Base-by-base conservation (phyloP, 768 basidiomycete species). In the Mycena indigotica region DNA sequence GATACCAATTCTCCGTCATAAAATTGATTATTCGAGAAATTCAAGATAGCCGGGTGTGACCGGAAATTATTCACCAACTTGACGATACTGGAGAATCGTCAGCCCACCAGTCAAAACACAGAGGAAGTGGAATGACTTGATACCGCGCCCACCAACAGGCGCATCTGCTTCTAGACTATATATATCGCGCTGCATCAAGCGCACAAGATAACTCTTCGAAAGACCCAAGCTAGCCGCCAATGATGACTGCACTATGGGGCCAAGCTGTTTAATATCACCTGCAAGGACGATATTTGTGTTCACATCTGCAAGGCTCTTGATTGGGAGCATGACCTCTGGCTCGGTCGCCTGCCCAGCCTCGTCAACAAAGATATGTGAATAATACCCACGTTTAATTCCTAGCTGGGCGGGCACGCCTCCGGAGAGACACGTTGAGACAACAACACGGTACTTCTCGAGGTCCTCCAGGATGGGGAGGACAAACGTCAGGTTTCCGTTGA, bases 321-420 rank as follows among this genome's bases (percentile, higher is more conserved):
- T 78, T 0, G 75, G 72, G 3, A 85, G 73, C 77, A 87, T 81
- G 5, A 77, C 67, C 60, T 84, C 81, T 0, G 86, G 84, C 61
- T 88, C 86, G 38, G 78, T 78, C 0, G 80, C 85, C 62, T 88
- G 85, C 0, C 84, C 85, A 4, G 84, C 86, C 58, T 88, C 86
- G 61, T 88, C 86, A 38, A 85, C 70, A 61, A 88, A 82, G 17
- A 88, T 81, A 59, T 86, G 82, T 1, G 69, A 79, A 61, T 82
- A 88, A 65, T 85, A 82, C 0, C 85, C 86, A 15, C 76, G 69
- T 28, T 69, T 66, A 23, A 85, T 35, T 0, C 84, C 84, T 8
- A 85, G 61, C 4, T 73, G 74, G 25, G 78, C 75, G 3, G 80
- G 77, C 1, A 83, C 72, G 4, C 75, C 75, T 1, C 77, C 85